phyloP scores from a whole-genome alignment of 2,329 filamentous ascomycete species.

The Nothophoma quercina region DNA sequence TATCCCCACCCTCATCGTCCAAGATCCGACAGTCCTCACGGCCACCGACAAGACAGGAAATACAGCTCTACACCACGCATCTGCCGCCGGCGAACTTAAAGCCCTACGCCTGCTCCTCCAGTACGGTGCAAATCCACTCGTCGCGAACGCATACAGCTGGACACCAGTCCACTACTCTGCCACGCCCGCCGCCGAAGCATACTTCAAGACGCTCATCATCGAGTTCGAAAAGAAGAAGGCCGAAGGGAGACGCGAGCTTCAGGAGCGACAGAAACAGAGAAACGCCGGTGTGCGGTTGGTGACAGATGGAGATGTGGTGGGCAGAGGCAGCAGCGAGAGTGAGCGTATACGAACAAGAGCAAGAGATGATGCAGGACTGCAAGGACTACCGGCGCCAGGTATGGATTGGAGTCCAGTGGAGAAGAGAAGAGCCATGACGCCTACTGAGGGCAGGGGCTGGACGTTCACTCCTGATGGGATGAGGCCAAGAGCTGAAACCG shows the following conservation, averaged over 20 bases:
- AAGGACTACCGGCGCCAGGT: slow-evolving; percentile 40
- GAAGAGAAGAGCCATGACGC: slow-evolving; percentile 49
- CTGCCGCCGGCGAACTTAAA: slow-evolving; percentile 79
- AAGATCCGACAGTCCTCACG: slow-evolving; percentile 38
- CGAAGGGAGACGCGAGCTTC: slow-evolving; percentile 47
- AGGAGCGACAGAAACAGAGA: slow-evolving; percentile 42
- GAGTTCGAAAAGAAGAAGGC: slow-evolving; percentile 72
- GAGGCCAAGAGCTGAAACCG: slow-evolving; percentile 48
- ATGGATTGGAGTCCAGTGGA: slow-evolving; percentile 52
- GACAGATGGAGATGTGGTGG: slow-evolving; percentile 37
- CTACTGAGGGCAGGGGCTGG: slow-evolving; percentile 45
- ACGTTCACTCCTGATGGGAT: slow-evolving; percentile 37
- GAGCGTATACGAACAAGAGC: slow-evolving; percentile 28
- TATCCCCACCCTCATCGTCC: slow-evolving; percentile 47
- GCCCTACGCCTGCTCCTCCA: slow-evolving; percentile 78
- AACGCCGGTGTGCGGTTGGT: slow-evolving; percentile 47
- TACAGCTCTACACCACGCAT: slow-evolving; percentile 86
- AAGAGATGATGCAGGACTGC: slow-evolving; percentile 45
- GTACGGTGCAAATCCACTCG: slow-evolving; percentile 77
- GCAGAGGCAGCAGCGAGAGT: slow-evolving; percentile 10
- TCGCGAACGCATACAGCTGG: slow-evolving; percentile 79
- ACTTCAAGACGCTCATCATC: slow-evolving; percentile 77
- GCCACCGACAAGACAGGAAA: slow-evolving; percentile 75
- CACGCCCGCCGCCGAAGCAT: slow-evolving; percentile 83
- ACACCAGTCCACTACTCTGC: slow-evolving; percentile 83